Evolutionary conservation across 2,329 filamentous ascomycete species (phyloP), one percentile per base, ranked within the genome.

Genomic region (Aspergillus unguis): DNA sequence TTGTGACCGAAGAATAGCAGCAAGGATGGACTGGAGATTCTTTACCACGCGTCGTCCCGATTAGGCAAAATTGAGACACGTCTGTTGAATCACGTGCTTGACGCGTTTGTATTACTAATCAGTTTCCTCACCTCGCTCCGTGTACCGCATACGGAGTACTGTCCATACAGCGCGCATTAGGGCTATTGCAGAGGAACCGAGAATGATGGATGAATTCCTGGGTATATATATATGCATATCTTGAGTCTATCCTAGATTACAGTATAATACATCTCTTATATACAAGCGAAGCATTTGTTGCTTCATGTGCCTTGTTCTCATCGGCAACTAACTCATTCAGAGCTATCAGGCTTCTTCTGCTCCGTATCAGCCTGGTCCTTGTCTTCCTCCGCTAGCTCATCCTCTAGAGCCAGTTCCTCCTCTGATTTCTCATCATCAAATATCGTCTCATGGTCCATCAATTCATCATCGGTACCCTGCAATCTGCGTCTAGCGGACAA

Each of bases 31-130:
- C 55, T 61, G 53, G 58, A 62, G 58, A 60, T 63, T 62, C 54
- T 50, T 41, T 38, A 37, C 38, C 37, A 60, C 62, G 58, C 62
- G 65, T 44, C 50, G 43, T 61, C 67, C 64, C 52, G 56, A 70
- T 68, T 48, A 28, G 68, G 67, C 54, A 68, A 56, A 65, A 70
- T 70, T 70, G 58, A 41, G 61, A 63, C 67, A 66, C 67, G 68
- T 64, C 44, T 28, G 23, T 17, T 17, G 17, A 17, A 17, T 17
- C 17, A 17, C 17, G 44, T 23, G 56, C 55, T 56, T 53, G 58
- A 50, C 25, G 51, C 52, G 54, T 7, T 23, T n/a, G 25, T 8
- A 43, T 54, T 37, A 50, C 52, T 45, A 43, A 50, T 25, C 36
- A 23, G 2, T n/a, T 6, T 37, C 35, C 11, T 10, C 11, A n/a